Percentiles rank a stretch among this genome's conserved stretches.
phyloP scores from a whole-genome alignment of 1,284 basidiomycete genomes.

The Inonotus obliquus region DNA sequence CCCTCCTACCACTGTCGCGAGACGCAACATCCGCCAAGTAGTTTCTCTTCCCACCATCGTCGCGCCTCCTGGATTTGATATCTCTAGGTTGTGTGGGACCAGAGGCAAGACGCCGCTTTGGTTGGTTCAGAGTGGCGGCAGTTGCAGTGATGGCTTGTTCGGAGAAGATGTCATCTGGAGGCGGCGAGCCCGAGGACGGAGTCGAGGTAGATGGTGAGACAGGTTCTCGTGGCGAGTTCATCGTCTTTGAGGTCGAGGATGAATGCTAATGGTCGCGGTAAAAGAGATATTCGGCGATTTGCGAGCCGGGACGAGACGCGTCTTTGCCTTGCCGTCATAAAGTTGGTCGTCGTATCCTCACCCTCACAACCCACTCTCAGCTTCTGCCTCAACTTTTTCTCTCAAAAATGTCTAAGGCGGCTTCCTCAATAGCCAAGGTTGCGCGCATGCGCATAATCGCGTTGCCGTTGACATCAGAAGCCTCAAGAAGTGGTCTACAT shows the following conservation, averaged over 20 bases:
- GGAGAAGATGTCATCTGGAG: slow-evolving; percentile 18
- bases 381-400: background rate
- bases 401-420: slow-evolving; percentile 7
- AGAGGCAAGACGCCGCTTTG: slow-evolving; percentile 19
- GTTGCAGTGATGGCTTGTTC: background rate
- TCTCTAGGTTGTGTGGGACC: slow-evolving; percentile 16
- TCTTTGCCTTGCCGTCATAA: background rate
- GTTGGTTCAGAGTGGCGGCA: slow-evolving; percentile 4
- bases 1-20: slow-evolving; percentile 9
- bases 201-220: slow-evolving; percentile 22
- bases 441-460: slow-evolving; percentile 19
- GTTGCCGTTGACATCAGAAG: slow-evolving; percentile 16
- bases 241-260: background rate
- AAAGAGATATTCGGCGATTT: background rate
- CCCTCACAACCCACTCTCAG: background rate
- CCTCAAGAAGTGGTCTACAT: slow-evolving; percentile 7
- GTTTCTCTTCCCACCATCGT: slow-evolving; percentile 11
- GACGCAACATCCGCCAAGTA: background rate
- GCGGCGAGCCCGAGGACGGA: slow-evolving; percentile 20
- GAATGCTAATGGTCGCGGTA: background rate
- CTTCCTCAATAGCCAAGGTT: slow-evolving; percentile 3
- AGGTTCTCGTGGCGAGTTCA: slow-evolving; percentile 22
- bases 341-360: background rate
- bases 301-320: slow-evolving; percentile 2
- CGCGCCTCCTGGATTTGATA: slow-evolving; percentile 19